phyloP scores from a whole-genome alignment of 306 rosid genomes.

The Trifolium dubium region DNA sequence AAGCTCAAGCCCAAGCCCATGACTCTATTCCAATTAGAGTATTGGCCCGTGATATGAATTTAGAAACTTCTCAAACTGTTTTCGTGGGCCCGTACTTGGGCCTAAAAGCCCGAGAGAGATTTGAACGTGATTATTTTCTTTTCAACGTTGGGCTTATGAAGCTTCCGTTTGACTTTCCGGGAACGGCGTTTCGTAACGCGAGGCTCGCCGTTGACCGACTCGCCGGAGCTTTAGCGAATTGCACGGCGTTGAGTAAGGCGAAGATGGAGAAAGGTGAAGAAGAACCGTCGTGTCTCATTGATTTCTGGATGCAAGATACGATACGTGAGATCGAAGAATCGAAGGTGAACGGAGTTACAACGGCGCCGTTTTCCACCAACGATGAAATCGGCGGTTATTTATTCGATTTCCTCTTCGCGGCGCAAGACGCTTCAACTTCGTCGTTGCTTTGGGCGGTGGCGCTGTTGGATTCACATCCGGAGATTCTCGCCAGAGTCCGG shows the following conservation, averaged over 20 bases:
- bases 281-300: conserved; percentile 79
- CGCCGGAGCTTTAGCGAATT: conserved; percentile 45
- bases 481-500: conserved; percentile 60
- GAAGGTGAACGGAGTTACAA: conserved; percentile 29
- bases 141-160: conserved; percentile 89
- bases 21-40: conserved; percentile 53
- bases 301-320: conserved; percentile 86
- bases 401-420: conserved; percentile 87
- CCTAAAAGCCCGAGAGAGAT: conserved; percentile 52
- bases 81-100: conserved; percentile 83
- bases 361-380: conserved; percentile 50
- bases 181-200: conserved; percentile 77
- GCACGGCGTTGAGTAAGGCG: conserved; percentile 56
- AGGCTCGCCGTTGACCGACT: conserved; percentile 77
- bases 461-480: conserved; percentile 72
- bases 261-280: conserved; percentile 56
- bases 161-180: conserved; percentile 81
- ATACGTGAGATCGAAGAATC: conserved; percentile 50
- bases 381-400: conserved; percentile 68
- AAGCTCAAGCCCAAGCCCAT: conserved; percentile 13
- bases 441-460: conserved; percentile 90
- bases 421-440: conserved; percentile 92
- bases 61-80: conserved; percentile 81
- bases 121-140: conserved; percentile 65
- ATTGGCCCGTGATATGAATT: conserved; percentile 77